A percentile compares a stretch with the other conserved stretches of the same genome.
phyloP scores from a whole-genome alignment of 345 rosid species.

The Gossypium arboreum region DNA sequence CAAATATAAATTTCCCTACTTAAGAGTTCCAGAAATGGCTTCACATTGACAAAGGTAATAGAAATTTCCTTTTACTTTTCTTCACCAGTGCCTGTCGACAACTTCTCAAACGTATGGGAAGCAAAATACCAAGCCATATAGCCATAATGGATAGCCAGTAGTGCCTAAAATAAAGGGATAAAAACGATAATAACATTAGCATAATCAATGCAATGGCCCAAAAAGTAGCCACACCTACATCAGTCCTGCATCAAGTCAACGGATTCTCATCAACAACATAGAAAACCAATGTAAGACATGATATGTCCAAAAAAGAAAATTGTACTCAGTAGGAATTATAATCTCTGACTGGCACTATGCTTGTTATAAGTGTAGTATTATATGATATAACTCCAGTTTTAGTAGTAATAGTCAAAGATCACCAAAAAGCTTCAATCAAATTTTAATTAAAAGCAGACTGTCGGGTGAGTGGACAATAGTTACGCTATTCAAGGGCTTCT shows the following conservation, averaged over 20 bases:
- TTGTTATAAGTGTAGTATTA: too few relatives aligned
- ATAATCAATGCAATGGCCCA: constrained; percentile 34
- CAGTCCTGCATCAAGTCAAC: constrained; percentile 36
- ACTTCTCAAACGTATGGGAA: constrained; percentile 36
- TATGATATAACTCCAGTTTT: too few relatives aligned
- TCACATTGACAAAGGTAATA: constrained; percentile 48
- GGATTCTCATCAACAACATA: not conserved
- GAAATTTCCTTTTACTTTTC: constrained; percentile 42
- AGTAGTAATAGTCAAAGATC: too few relatives aligned
- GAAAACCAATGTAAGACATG: not conserved
- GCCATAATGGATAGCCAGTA: constrained; percentile 32
- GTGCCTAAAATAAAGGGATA: constrained; percentile 26
- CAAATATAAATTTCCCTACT: too few relatives aligned
- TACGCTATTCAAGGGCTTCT: too few relatives aligned
- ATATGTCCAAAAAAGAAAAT: not conserved
- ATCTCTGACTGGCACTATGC: not conserved
- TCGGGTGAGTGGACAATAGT: too few relatives aligned
- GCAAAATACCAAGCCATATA: constrained; percentile 30
- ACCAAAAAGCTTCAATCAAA: too few relatives aligned
- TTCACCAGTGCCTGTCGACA: constrained; percentile 33
- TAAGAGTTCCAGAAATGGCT: not conserved
- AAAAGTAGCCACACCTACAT: constrained; percentile 42
- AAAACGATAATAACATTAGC: constrained; percentile 33
- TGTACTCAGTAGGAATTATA: not conserved
- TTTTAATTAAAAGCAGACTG: too few relatives aligned